Conservation (phyloP, 192 early-diverging fungal species). For the Backusella morwellensis region DNA sequence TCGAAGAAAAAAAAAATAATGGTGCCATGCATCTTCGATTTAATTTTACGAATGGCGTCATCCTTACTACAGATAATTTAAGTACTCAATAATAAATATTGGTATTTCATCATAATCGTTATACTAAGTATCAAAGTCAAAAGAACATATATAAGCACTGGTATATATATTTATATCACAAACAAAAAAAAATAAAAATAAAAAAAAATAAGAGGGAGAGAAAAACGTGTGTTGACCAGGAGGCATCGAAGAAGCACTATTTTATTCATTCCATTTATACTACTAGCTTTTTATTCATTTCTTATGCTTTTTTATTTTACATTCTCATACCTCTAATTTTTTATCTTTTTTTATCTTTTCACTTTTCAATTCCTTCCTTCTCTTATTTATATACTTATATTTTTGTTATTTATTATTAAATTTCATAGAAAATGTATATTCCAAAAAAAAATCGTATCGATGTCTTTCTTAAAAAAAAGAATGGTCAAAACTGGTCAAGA, state of each 20-base stretch:
- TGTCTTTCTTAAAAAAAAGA: slow-evolving; percentile 3
- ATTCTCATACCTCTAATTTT: neutral
- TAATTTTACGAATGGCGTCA: neutral
- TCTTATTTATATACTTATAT: neutral
- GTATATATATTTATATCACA: neutral
- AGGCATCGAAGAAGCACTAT: neutral
- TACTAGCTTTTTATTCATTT: neutral
- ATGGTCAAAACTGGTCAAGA: neutral
- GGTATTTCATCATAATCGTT: neutral
- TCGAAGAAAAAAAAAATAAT: neutral
- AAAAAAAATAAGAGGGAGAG: neutral
- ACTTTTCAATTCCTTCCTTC: neutral
- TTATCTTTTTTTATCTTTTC: neutral
- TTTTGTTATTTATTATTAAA: neutral
- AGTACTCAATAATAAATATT: neutral
- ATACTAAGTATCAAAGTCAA: neutral
- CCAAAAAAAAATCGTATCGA: neutral
- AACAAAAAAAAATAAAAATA: neutral
- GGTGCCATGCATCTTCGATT: neutral
- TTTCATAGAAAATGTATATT: neutral
- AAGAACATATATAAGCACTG: neutral
- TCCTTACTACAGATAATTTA: neutral
- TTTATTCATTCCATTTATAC: neutral
- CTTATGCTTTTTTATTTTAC: slow-evolving; percentile 1
- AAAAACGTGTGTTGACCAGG: neutral